These are phyloP conservation scores for Rhododendron kiyosumense DNA, from an alignment of 148 eudicot genomes.

Conservation along the genomic window DNA sequence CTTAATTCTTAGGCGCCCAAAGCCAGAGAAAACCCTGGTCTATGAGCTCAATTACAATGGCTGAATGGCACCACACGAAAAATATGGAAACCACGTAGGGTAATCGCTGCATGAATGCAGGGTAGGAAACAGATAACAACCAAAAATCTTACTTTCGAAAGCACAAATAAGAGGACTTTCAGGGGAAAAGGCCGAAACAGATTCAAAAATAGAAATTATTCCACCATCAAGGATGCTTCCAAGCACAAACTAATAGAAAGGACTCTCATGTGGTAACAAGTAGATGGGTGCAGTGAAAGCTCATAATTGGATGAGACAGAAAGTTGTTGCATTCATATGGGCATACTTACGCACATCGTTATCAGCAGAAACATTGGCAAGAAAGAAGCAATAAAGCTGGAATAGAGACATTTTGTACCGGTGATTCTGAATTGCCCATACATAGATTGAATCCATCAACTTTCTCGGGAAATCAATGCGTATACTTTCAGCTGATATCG, in stretches of 20 bases:
- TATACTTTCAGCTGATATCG: background rate
- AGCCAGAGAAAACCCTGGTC: too few species aligned
- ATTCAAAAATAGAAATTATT: background rate
- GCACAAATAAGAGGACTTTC: background rate
- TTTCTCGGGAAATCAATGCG: background rate
- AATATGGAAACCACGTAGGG: too few species aligned
- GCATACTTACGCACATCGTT: background rate
- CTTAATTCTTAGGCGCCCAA: too few species aligned
- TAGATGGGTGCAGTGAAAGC: background rate
- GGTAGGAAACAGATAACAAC: too few species aligned
- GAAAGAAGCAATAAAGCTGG: conserved; percentile 3
- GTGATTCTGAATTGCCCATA: background rate
- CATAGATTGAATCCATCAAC: background rate
- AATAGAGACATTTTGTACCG: background rate
- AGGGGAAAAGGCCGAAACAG: background rate
- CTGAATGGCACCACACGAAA: too few species aligned
- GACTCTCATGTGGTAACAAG: background rate
- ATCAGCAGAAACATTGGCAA: background rate
- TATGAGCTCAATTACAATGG: too few species aligned
- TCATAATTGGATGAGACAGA: background rate
- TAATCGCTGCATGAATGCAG: too few species aligned
- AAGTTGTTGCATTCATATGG: background rate
- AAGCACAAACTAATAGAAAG: background rate
- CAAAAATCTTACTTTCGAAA: background rate
- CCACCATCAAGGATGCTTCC: background rate